Conservation (phyloP, 192 early-diverging fungal genomes). For the Borealophlyctis nickersoniae region DNA sequence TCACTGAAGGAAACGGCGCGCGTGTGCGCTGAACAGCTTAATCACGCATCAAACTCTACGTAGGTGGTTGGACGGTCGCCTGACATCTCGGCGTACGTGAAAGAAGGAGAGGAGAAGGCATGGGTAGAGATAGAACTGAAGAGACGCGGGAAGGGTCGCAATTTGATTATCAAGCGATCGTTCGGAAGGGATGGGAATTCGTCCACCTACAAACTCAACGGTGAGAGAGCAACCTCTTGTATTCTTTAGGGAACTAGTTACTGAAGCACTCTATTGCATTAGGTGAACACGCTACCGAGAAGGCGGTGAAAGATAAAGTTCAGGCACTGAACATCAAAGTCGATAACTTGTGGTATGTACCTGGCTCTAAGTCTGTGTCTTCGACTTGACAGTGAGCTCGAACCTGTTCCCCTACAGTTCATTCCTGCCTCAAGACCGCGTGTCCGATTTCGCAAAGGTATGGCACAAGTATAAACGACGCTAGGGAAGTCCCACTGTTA, state of each 20-base stretch:
- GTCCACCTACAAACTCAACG: conserved; percentile 78
- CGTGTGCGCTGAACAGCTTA: too few species aligned
- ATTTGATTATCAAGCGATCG: conserved; percentile 28
- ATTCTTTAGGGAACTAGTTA: conserved; percentile 2
- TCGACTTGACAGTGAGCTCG: conserved; percentile 2
- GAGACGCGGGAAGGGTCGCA: conserved; percentile 24
- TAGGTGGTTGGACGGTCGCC: conserved; percentile 52
- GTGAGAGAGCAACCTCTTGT: conserved; percentile 37
- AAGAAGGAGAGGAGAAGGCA: conserved; percentile 76
- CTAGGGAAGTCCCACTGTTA: too few species aligned
- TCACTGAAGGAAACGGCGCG: too few species aligned
- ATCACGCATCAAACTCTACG: too few species aligned
- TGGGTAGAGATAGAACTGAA: conserved; percentile 86
- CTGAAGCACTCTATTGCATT: too few species aligned
- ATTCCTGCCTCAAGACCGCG: conserved; percentile 95
- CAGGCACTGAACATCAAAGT: conserved; percentile 79
- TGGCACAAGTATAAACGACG: too few species aligned
- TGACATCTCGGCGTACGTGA: conserved; percentile 89
- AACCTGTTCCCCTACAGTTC: conserved; percentile 54
- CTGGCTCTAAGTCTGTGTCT: neutral
- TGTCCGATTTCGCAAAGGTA: conserved; percentile 86
- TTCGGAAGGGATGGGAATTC: conserved; percentile 23
- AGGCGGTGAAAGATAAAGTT: conserved; percentile 65
- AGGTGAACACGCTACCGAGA: conserved; percentile 59
- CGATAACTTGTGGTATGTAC: conserved; percentile 83